Evolutionary conservation across 1,284 basidiomycete species (phyloP).

Genomic region (Microbotryum scabiosae): DNA sequence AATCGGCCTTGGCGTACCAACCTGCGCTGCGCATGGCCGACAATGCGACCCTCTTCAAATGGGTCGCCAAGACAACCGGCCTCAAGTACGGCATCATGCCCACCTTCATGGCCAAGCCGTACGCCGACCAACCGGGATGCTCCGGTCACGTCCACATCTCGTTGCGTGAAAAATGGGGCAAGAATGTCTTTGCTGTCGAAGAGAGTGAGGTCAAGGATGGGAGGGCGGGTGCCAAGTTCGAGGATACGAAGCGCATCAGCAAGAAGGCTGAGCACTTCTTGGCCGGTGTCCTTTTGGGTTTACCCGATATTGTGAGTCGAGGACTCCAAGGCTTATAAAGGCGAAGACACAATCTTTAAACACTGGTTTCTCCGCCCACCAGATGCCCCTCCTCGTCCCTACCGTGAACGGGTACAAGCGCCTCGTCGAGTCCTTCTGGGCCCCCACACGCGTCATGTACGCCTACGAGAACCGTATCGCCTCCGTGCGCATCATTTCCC

Average conservation of each 20-base stretch:
- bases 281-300: constrained; percentile 77
- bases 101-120: constrained; percentile 95
- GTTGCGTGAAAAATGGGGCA: constrained; percentile 58
- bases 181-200: constrained; percentile 68
- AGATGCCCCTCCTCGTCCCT: constrained; percentile 37
- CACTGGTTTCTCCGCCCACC: not conserved
- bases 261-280: constrained; percentile 84
- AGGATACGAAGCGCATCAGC: constrained; percentile 77
- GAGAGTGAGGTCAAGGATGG: constrained; percentile 55
- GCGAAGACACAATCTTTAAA: too few relatives aligned
- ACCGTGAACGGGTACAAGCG: constrained; percentile 65
- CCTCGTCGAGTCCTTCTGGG: constrained; percentile 53
- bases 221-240: constrained; percentile 58
- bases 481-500: constrained; percentile 80
- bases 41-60: constrained; percentile 89
- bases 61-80: constrained; percentile 75
- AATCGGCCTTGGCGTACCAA: constrained; percentile 85
- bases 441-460: constrained; percentile 56
- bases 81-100: constrained; percentile 81
- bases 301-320: constrained; percentile 55
- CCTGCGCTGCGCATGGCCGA: constrained; percentile 81
- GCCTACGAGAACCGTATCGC: constrained; percentile 91
- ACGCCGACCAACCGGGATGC: constrained; percentile 29
- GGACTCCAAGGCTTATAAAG: too few relatives aligned
- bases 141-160: constrained; percentile 84